phyloP scores from a whole-genome alignment of 768 basidiomycete genomes.

The Russula sp. region DNA sequence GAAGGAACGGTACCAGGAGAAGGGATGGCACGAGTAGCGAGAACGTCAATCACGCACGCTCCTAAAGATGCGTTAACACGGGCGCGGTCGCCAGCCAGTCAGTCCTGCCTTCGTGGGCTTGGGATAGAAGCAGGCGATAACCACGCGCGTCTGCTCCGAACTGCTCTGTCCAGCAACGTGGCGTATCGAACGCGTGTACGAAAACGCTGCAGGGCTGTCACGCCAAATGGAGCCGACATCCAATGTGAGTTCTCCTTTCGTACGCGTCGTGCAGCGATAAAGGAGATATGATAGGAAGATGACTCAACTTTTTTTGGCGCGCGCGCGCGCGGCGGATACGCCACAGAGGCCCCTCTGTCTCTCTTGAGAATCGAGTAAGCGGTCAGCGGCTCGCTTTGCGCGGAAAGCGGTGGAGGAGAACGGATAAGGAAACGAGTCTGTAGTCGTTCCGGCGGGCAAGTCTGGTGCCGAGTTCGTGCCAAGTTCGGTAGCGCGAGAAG shows the following conservation, averaged over 20 bases:
- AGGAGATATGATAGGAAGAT: not conserved
- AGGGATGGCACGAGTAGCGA: not conserved
- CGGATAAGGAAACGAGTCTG: not conserved
- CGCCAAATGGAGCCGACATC: not conserved
- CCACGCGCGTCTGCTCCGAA: slow-evolving; percentile 5
- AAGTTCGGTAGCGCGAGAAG: slow-evolving; percentile 1
- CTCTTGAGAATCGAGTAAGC: not conserved
- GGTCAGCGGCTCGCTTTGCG: not conserved
- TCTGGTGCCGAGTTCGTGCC: not conserved
- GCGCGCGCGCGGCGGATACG: not conserved
- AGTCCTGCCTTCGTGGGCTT: not conserved
- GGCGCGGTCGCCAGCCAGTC: not conserved
- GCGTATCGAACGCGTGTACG: not conserved
- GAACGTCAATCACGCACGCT: not conserved
- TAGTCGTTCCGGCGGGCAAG: not conserved
- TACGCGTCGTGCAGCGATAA: not conserved
- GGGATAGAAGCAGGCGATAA: slow-evolving; percentile 9
- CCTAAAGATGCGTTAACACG: not conserved
- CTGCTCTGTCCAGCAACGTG: not conserved
- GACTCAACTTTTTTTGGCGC: not conserved
- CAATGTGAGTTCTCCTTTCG: not conserved
- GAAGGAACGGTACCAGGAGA: too few relatives aligned
- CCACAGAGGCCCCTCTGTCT: not conserved
- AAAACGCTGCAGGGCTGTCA: not conserved
- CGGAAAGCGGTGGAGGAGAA: not conserved